Base-by-base conservation (phyloP, 495 filamentous ascomycete species). In the Penicillium paradoxum region DNA sequence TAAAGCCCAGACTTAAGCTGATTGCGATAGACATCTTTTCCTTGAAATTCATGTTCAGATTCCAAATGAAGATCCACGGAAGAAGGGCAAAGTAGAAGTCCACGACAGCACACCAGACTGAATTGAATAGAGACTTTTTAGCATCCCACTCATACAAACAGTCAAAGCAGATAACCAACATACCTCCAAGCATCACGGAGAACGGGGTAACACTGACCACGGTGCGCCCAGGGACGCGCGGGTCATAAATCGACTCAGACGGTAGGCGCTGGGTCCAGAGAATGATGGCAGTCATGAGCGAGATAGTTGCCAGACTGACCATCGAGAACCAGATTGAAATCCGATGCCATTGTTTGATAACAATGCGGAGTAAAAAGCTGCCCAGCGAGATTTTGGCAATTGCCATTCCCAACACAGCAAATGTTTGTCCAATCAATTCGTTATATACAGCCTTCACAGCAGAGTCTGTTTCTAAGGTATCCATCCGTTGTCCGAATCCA, bases 11-110 rank as follows among this genome's bases (percentile, higher is more conserved):
- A 38, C 59, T 62, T 30, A 59, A 49, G 30, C 59, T 62, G 36
- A 58, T 54, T 0, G 59, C 59, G 5, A 62, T 62, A 5, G 59
- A 50, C 49, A 62, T 62, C 49, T 62, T 62, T 21, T 62, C 55
- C 30, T 58, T 59, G 37, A 58, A 56, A 13, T 50, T 53, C 59
- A 62, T 62, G 9, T 62, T 62, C 3, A 62, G 45, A 32, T 58
- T 55, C 59, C 59, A 62, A 29, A 63, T 57, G 41, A 62, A 62
- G 7, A 62, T 49, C 59, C 59, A 62, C 3, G 59, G 59, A 24
- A 62, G 56, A 17, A 59, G 27, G 11, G 59, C 56, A 39, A 62
- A 59, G 33, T 62, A 62, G 17, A 62, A 62, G 32, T 62, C 59
- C 38, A 62, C 59, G 2, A 34, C 59, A 17, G 59, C 59, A 49